Conservation (phyloP, 2,329 filamentous ascomycete species). For the Lithohypha guttulata region DNA sequence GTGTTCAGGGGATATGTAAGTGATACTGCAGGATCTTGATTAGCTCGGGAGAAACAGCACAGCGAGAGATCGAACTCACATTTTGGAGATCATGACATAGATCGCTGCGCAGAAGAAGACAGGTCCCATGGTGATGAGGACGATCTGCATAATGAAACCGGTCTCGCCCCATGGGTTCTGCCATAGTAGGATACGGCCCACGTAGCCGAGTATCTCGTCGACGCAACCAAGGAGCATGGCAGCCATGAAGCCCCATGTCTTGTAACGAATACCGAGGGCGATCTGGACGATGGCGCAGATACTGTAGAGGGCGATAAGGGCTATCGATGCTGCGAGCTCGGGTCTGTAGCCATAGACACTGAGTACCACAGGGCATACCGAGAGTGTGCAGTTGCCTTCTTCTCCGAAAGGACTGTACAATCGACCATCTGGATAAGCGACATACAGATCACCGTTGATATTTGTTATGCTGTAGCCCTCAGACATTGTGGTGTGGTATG, state of each 20-base stretch:
- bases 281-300: slow-evolving; percentile 31
- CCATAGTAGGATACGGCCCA: slow-evolving; percentile 47
- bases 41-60: slow-evolving; percentile 20
- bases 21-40: slow-evolving; percentile 21
- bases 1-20: slow-evolving; percentile 29
- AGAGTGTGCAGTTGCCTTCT: slow-evolving; percentile 17
- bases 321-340: slow-evolving; percentile 30
- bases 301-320: slow-evolving; percentile 35
- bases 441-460: slow-evolving; percentile 1
- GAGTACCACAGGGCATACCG: slow-evolving; percentile 29
- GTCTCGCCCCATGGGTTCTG: slow-evolving; percentile 48
- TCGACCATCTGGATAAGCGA: slow-evolving; percentile 10
- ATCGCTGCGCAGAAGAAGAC: slow-evolving; percentile 53
- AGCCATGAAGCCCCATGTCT: slow-evolving; percentile 34
- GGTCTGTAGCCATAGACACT: slow-evolving; percentile 37
- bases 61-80: slow-evolving; percentile 20
- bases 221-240: slow-evolving; percentile 47
- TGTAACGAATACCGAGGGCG: slow-evolving; percentile 28
- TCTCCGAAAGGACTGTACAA: slow-evolving; percentile 12
- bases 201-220: slow-evolving; percentile 52
- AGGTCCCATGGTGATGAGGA: slow-evolving; percentile 47
- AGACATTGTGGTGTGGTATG: neutral
- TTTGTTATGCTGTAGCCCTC: neutral
- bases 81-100: slow-evolving; percentile 50
- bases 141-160: slow-evolving; percentile 59